Evolutionary conservation across 371 early-diverging fungal genomes (phyloP).

Genomic region (Mortierella sp.): DNA sequence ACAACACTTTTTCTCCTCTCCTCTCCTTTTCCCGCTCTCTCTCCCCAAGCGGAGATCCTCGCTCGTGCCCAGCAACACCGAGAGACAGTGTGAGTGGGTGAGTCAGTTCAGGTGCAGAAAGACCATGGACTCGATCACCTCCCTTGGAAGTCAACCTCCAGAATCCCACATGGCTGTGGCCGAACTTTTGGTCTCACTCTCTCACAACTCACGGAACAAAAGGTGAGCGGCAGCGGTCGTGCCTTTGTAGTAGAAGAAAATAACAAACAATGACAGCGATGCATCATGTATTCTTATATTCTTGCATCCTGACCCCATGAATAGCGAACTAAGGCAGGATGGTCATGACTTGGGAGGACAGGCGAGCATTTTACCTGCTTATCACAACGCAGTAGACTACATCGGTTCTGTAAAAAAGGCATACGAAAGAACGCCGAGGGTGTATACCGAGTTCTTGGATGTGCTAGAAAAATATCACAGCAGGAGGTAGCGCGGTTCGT

Average conservation of each 20-base stretch:
- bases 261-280: not conserved
- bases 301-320: not conserved
- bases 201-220: constrained; percentile 16
- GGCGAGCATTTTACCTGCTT: not conserved
- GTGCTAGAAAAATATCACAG: not conserved
- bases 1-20: too few relatives aligned
- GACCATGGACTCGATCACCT: too few relatives aligned
- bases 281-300: not conserved
- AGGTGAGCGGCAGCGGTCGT: not conserved
- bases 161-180: constrained; percentile 41
- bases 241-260: constrained; percentile 1
- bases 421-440: not conserved
- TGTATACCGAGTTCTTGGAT: not conserved
- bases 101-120: too few relatives aligned
- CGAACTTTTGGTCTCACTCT: constrained; percentile 38
- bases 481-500: not conserved
- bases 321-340: not conserved
- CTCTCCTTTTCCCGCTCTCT: too few relatives aligned
- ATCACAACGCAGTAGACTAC: not conserved
- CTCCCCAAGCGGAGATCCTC: too few relatives aligned
- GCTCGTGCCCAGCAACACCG: too few relatives aligned
- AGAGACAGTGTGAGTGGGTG: too few relatives aligned
- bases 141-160: constrained; percentile 10
- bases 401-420: constrained; percentile 1
- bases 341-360: not conserved